phyloP scores from a whole-genome alignment of 306 rosid genomes.

The Urtica urens region DNA sequence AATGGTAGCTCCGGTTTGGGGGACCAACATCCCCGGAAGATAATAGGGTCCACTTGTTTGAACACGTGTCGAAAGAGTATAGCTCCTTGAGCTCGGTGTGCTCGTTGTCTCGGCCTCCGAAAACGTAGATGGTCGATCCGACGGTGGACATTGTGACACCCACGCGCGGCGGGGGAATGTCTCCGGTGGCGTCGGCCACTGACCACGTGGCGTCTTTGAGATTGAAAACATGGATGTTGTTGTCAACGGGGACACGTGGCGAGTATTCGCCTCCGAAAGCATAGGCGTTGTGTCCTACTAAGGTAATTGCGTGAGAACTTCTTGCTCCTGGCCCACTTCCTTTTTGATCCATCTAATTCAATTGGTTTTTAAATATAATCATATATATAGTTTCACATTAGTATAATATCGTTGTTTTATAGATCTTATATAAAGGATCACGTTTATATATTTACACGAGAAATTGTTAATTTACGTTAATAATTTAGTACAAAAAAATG shows the following conservation, averaged over 20 bases:
- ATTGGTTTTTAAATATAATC: background rate
- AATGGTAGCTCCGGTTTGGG: conserved; percentile 77
- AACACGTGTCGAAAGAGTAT: conserved; percentile 57
- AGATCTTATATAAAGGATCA: too few species aligned
- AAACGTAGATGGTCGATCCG: conserved; percentile 57
- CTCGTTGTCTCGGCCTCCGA: conserved; percentile 77
- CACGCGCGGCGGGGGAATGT: conserved; percentile 67
- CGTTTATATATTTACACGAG: too few species aligned
- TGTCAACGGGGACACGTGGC: conserved; percentile 85
- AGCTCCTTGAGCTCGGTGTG: conserved; percentile 72
- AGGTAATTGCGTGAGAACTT: conserved; percentile 78
- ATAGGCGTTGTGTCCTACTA: conserved; percentile 62
- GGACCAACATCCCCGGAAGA: conserved; percentile 48
- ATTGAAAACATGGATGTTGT: conserved; percentile 54
- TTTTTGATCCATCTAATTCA: conserved; percentile 49
- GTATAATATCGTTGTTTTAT: too few species aligned
- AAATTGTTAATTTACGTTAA: too few species aligned
- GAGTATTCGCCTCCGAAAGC: conserved; percentile 75
- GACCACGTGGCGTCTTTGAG: conserved; percentile 53
- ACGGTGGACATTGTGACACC: conserved; percentile 67
- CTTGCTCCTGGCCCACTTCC: conserved; percentile 68
- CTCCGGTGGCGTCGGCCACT: conserved; percentile 35
- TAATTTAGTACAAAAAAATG: too few species aligned
- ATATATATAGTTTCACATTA: too few species aligned
- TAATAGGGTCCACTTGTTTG: conserved; percentile 57